phyloP scores from a whole-genome alignment of 2,329 filamentous ascomycete species.

The Alternaria gaisen region DNA sequence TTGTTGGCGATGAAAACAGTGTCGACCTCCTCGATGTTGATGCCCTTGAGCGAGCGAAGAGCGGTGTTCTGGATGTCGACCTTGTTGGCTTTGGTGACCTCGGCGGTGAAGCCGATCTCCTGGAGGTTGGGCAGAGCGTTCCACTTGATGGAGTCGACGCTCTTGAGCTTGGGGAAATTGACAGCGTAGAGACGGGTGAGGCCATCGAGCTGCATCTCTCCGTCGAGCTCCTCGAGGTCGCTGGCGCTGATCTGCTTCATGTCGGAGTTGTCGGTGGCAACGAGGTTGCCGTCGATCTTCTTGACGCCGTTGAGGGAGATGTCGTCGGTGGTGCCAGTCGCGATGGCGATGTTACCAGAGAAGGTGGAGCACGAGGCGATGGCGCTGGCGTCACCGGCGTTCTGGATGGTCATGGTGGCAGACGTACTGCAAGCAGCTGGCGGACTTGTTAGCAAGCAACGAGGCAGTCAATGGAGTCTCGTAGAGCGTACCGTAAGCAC shows the following conservation, averaged over 20 bases:
- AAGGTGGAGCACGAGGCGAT: constrained; percentile 73
- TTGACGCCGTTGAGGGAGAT: constrained; percentile 71
- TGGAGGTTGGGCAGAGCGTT: constrained; percentile 73
- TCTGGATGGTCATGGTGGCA: constrained; percentile 67
- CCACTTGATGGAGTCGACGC: constrained; percentile 74
- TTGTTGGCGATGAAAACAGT: constrained; percentile 87
- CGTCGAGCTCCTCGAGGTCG: constrained; percentile 71
- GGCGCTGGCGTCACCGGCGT: constrained; percentile 65
- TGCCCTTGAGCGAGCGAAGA: constrained; percentile 78
- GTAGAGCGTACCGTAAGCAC: constrained; percentile 58
- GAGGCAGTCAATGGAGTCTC: not conserved
- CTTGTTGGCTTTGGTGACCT: constrained; percentile 72
- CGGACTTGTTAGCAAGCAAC: constrained; percentile 25
- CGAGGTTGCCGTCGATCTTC: constrained; percentile 66
- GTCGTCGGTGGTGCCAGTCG: constrained; percentile 61
- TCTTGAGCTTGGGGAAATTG: constrained; percentile 69
- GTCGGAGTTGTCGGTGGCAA: constrained; percentile 62
- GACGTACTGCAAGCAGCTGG: constrained; percentile 53
- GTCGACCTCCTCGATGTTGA: constrained; percentile 78
- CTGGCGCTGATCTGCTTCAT: constrained; percentile 71
- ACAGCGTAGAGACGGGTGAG: constrained; percentile 75
- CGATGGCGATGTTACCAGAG: constrained; percentile 73
- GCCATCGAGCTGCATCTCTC: constrained; percentile 73
- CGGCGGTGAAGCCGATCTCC: constrained; percentile 66
- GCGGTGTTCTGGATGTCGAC: constrained; percentile 87